A percentile compares a stretch with the other conserved stretches of the same genome.
phyloP scores from a whole-genome alignment of 1,139 yeast species.

The Suhomyces choctaworum region DNA sequence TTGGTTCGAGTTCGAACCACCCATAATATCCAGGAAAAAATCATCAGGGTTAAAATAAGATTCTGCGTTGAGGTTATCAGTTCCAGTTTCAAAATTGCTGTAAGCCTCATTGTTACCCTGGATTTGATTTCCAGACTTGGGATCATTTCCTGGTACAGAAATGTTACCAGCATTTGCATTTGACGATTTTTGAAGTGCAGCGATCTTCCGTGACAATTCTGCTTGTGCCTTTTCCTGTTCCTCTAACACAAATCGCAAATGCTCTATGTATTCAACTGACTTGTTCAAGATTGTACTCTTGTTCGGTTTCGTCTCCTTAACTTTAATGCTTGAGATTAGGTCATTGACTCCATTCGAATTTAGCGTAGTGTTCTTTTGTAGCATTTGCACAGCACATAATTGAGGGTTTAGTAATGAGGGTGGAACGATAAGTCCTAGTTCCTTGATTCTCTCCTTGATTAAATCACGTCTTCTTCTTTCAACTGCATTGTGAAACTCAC shows the following conservation, averaged over 20 bases:
- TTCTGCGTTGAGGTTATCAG: constrained; percentile 2
- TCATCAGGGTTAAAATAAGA: constrained; percentile 20
- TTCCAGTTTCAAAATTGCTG: background rate
- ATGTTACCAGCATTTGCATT: background rate
- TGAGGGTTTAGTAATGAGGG: constrained; percentile 62
- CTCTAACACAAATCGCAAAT: constrained; percentile 47
- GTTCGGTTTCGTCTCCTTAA: constrained; percentile 70
- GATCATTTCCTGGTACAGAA: background rate
- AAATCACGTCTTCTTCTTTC: constrained; percentile 77
- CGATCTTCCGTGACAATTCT: constrained; percentile 12
- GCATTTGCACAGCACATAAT: constrained; percentile 48
- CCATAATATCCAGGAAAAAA: constrained; percentile 20
- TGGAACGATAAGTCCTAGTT: constrained; percentile 69
- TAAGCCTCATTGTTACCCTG: background rate
- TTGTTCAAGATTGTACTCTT: constrained; percentile 67
- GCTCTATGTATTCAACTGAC: constrained; percentile 67
- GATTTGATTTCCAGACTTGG: constrained; percentile 1
- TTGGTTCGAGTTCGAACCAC: constrained; percentile 8
- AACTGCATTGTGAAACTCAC: constrained; percentile 81
- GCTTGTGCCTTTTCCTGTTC: constrained; percentile 33
- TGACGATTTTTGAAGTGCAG: constrained; percentile 7
- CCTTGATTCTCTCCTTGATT: constrained; percentile 74
- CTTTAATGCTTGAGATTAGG: constrained; percentile 39
- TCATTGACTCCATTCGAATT: constrained; percentile 40
- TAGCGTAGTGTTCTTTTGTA: constrained; percentile 37